Percentiles rank a stretch among this genome's conserved stretches.
These are phyloP conservation scores for Allantophomopsis lycopodina DNA, from an alignment of 2,329 filamentous ascomycete species.

Conservation along the genomic window DNA sequence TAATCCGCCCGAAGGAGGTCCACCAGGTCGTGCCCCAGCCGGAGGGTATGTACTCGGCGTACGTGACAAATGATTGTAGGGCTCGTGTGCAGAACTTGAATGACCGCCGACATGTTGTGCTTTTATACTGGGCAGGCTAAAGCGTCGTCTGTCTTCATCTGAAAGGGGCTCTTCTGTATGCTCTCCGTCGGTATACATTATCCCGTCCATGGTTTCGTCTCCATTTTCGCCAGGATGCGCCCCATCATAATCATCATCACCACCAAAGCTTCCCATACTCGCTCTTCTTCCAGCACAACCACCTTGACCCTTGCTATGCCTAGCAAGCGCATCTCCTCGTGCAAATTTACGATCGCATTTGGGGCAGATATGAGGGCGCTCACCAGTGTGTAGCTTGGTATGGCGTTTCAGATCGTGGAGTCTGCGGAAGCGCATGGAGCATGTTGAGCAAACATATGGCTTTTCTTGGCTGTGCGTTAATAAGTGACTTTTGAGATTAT, in stretches of 20 bases:
- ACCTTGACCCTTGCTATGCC: slow-evolving; percentile 90
- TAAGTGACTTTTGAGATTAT: slow-evolving; percentile 94
- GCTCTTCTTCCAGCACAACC: slow-evolving; percentile 86
- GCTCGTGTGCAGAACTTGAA: slow-evolving; percentile 15
- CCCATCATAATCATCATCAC: slow-evolving; percentile 59
- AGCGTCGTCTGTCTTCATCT: slow-evolving; percentile 44
- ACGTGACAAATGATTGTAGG: slow-evolving; percentile 41
- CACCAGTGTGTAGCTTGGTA: slow-evolving; percentile 90
- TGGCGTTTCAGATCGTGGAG: slow-evolving; percentile 93
- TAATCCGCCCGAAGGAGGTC: slow-evolving; percentile 34
- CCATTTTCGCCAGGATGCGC: slow-evolving; percentile 35
- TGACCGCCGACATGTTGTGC: slow-evolving; percentile 47
- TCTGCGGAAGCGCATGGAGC: slow-evolving; percentile 80
- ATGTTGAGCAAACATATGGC: slow-evolving; percentile 88
- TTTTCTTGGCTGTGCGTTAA: slow-evolving; percentile 98
- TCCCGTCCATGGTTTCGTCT: slow-evolving; percentile 40
- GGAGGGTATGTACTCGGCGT: slow-evolving; percentile 67
- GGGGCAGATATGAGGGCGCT: slow-evolving; percentile 86
- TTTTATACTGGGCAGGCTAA: slow-evolving; percentile 65
- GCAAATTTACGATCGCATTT: slow-evolving; percentile 94
- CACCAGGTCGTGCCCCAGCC: slow-evolving; percentile 36
- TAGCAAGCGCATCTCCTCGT: slow-evolving; percentile 82
- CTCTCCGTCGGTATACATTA: slow-evolving; percentile 34
- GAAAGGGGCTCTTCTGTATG: slow-evolving; percentile 46
- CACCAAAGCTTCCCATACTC: slow-evolving; percentile 71